A percentile compares a stretch with the other conserved stretches of the same genome.
Conservation (phyloP, 2,329 filamentous ascomycete genomes). For the Plenodomus biglobosus region DNA sequence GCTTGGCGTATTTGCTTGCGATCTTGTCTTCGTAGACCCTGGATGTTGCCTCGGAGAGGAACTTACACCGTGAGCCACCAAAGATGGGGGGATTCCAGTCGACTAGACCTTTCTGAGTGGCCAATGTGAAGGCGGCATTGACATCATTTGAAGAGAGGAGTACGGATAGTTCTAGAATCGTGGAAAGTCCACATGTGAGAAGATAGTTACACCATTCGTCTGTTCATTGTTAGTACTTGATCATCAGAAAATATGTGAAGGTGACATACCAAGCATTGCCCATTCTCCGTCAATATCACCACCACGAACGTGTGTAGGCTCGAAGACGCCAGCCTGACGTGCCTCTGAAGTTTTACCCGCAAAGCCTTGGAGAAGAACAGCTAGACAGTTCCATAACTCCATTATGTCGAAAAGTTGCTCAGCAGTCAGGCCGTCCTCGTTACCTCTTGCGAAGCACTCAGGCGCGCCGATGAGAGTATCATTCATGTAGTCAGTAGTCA, state of each 20-base stretch:
- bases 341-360: slow-evolving; percentile 58
- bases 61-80: slow-evolving; percentile 55
- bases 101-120: slow-evolving; percentile 58
- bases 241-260: not conserved
- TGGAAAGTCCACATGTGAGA: slow-evolving; percentile 60
- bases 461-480: slow-evolving; percentile 59
- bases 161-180: slow-evolving; percentile 55
- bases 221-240: slow-evolving; percentile 28
- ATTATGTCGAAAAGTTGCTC: slow-evolving; percentile 65
- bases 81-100: slow-evolving; percentile 55
- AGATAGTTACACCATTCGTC: slow-evolving; percentile 65
- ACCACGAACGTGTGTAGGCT: slow-evolving; percentile 49
- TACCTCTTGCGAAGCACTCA: slow-evolving; percentile 61
- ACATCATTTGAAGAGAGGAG: slow-evolving; percentile 14
- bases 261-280: slow-evolving; percentile 52
- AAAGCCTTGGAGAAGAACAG: slow-evolving; percentile 58
- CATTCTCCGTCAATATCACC: slow-evolving; percentile 57
- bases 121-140: slow-evolving; percentile 54
- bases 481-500: slow-evolving; percentile 55
- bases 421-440: slow-evolving; percentile 56
- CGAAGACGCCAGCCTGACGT: slow-evolving; percentile 58
- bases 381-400: slow-evolving; percentile 65
- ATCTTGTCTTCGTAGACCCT: slow-evolving; percentile 60
- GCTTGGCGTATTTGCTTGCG: slow-evolving; percentile 38
- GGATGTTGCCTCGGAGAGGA: slow-evolving; percentile 63